A percentile compares a stretch with the other conserved stretches of the same genome.
Conservation (phyloP, 208 protist genomes). For the Strigomonas culicis region DNA sequence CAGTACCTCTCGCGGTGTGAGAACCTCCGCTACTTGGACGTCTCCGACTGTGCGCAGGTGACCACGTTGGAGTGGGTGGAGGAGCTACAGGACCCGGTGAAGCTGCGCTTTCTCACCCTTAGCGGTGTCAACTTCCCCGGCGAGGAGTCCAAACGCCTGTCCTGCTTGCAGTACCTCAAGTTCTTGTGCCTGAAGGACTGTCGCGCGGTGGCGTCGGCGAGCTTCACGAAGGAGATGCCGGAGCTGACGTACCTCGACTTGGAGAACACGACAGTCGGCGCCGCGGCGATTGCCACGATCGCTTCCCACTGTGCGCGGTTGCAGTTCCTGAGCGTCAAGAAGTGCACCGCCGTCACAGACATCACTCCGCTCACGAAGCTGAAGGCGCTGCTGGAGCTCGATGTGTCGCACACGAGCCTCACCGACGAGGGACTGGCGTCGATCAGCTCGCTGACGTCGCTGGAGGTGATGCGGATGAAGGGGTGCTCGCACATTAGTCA, state of each 20-base stretch:
- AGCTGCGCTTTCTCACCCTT: slow-evolving; percentile 44
- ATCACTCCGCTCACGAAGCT: slow-evolving; percentile 24
- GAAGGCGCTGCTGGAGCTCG: slow-evolving; percentile 35
- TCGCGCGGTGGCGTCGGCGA: slow-evolving; percentile 17
- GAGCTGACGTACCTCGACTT: slow-evolving; percentile 43
- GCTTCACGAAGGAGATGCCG: slow-evolving; percentile 23
- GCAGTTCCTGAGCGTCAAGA: slow-evolving; percentile 38
- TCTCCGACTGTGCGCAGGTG: slow-evolving; percentile 26
- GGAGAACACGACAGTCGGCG: slow-evolving; percentile 38
- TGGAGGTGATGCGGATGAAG: slow-evolving; percentile 46
- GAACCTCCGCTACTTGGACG: slow-evolving; percentile 25
- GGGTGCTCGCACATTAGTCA: slow-evolving; percentile 20
- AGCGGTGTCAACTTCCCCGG: slow-evolving; percentile 42
- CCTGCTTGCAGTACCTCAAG: slow-evolving; percentile 19
- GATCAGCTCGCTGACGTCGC: slow-evolving; percentile 6
- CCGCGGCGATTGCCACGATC: slow-evolving; percentile 28
- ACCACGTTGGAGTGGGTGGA: slow-evolving; percentile 6
- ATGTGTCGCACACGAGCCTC: slow-evolving; percentile 33
- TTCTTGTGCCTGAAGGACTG: slow-evolving; percentile 54
- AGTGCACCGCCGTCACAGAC: slow-evolving; percentile 38
- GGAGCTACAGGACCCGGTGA: slow-evolving; percentile 12
- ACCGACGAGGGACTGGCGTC: slow-evolving; percentile 7
- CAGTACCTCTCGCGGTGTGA: not conserved
- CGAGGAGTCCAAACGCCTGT: slow-evolving; percentile 20
- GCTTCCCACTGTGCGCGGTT: slow-evolving; percentile 19